These are phyloP conservation scores for Cerrena zonata DNA, from an alignment of 1,284 basidiomycete species.

Conservation along the genomic window DNA sequence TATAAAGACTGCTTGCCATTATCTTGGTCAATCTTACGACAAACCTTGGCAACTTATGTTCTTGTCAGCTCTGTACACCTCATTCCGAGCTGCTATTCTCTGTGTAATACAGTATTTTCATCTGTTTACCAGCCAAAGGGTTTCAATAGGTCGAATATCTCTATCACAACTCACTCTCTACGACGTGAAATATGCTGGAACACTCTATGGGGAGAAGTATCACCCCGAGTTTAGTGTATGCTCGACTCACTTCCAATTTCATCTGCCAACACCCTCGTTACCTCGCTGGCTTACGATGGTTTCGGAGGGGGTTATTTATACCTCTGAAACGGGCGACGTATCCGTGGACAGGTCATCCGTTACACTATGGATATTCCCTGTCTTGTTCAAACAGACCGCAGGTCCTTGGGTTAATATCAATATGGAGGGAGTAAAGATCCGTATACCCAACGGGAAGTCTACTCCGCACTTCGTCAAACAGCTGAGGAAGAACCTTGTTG, in stretches of 20 bases:
- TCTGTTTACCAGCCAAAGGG: constrained; percentile 15
- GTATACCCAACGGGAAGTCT: constrained; percentile 29
- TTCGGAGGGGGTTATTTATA: constrained; percentile 27
- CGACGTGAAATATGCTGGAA: constrained; percentile 18
- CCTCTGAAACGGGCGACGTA: constrained; percentile 28
- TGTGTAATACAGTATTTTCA: no score
- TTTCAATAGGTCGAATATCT: constrained; percentile 18
- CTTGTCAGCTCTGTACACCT: no score
- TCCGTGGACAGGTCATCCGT: constrained; percentile 25
- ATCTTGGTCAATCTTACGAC: no score
- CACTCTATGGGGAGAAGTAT: constrained; percentile 17
- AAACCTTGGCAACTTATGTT: no score
- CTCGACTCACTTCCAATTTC: constrained; percentile 21
- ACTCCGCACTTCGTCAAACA: constrained; percentile 35
- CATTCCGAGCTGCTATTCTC: no score
- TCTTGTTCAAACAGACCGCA: constrained; percentile 32
- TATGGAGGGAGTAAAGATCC: constrained; percentile 33
- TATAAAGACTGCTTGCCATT: no score
- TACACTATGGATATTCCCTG: constrained; percentile 36
- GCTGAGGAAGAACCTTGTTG: constrained; percentile 34
- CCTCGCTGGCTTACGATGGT: constrained; percentile 32
- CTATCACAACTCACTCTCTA: constrained; percentile 10
- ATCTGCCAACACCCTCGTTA: constrained; percentile 26
- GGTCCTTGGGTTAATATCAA: constrained; percentile 32
- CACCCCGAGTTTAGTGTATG: constrained; percentile 16